A percentile compares a stretch with the other conserved stretches of the same genome.
Evolutionary conservation across 176 grass and related monocot genomes (phyloP).

Genomic region (Eleusine indica): DNA sequence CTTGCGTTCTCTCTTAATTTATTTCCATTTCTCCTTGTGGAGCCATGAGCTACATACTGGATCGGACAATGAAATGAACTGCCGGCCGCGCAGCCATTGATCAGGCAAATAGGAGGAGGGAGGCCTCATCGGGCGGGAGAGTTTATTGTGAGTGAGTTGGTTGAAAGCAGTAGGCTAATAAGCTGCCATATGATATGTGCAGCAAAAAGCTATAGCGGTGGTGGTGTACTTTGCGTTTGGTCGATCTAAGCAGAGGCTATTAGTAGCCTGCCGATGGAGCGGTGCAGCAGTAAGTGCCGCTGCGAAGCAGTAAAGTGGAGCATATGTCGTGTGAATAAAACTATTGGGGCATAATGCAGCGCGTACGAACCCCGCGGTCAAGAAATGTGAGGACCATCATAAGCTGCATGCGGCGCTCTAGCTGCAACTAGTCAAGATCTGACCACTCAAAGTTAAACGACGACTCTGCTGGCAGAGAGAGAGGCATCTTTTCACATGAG

Average conservation of each 20-base stretch:
- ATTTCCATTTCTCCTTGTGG: neutral
- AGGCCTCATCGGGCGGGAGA: too few relatives aligned
- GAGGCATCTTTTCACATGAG: conserved; percentile 62
- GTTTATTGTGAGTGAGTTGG: neutral
- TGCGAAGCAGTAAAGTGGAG: neutral
- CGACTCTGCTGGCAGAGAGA: neutral
- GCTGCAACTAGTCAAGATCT: conserved; percentile 58
- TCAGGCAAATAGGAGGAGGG: neutral
- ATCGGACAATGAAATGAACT: conserved; percentile 16
- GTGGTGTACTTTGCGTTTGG: conserved; percentile 24
- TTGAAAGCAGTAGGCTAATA: neutral
- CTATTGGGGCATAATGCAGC: neutral
- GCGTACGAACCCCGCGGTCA: conserved; percentile 4
- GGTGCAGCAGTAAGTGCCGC: conserved; percentile 10
- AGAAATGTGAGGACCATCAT: conserved; percentile 12
- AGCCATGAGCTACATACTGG: neutral
- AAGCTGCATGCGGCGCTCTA: neutral
- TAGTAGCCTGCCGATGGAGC: neutral
- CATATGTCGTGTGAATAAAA: conserved; percentile 31
- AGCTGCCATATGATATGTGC: too few relatives aligned
- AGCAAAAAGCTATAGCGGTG: neutral
- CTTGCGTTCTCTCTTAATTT: neutral
- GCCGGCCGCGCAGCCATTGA: neutral
- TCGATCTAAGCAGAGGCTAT: neutral
- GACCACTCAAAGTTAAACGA: conserved; percentile 45